A percentile compares a stretch with the other conserved stretches of the same genome.
phyloP scores from a whole-genome alignment of 345 rosid species.

The Kernera saxatilis region DNA sequence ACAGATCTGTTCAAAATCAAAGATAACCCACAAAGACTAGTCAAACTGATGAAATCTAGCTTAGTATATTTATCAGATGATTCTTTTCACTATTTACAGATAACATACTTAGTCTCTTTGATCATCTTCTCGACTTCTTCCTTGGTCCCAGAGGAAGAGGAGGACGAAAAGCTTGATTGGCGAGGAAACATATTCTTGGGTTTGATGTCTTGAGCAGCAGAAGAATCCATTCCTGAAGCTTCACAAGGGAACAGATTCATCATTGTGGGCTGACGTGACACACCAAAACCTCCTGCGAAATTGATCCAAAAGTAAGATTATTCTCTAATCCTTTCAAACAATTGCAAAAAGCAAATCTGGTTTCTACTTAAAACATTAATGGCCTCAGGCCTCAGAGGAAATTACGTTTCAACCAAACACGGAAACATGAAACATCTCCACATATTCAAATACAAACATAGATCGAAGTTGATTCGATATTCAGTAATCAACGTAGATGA shows the following conservation, averaged over 20 bases:
- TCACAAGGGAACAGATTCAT: slow-evolving; percentile 59
- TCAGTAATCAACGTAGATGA: not conserved
- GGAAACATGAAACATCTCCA: not conserved
- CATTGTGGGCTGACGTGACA: slow-evolving; percentile 30
- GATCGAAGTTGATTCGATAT: not conserved
- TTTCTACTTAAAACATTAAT: not conserved
- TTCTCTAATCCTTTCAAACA: not conserved
- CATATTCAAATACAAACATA: not conserved
- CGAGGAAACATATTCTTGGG: slow-evolving; percentile 60
- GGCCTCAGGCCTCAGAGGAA: too few species aligned
- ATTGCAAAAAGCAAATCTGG: not conserved
- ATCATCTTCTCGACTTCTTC: slow-evolving; percentile 34
- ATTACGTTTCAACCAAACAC: not conserved
- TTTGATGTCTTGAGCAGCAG: slow-evolving; percentile 24
- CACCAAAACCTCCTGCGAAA: slow-evolving; percentile 18
- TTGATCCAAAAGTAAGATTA: not conserved
- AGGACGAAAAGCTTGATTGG: slow-evolving; percentile 38
- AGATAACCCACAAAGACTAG: slow-evolving; percentile 7
- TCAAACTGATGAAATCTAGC: not conserved
- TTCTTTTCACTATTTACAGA: not conserved
- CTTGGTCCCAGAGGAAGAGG: slow-evolving; percentile 29
- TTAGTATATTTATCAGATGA: not conserved
- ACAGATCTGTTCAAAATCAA: slow-evolving; percentile 20
- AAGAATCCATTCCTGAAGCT: slow-evolving; percentile 1
- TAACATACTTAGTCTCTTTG: slow-evolving; percentile 37